Base-by-base conservation (phyloP, 441 rosid genomes). In the Metrosideros polymorpha region DNA sequence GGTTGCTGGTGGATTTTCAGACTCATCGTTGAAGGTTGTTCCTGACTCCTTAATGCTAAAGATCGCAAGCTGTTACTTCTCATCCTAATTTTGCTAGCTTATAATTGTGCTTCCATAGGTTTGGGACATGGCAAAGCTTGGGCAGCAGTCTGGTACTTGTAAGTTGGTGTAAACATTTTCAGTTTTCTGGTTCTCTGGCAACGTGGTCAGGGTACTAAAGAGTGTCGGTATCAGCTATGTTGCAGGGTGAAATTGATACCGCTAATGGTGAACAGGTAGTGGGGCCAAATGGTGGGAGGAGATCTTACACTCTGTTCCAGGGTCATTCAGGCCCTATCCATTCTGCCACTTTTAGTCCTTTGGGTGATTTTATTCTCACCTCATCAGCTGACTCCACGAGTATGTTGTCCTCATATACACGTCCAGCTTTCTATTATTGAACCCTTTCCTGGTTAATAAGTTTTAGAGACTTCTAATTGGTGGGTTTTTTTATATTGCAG, bases 51-150 rank as follows among this genome's bases (percentile, higher is more conserved):
- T 29, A 29, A 66, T 84, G 84, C 47, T 56, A 49, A 54, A 76
- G 30, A 53, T 39, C 39, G 47, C 29, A 86, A 86, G 84, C 52
- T 89, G 84, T 82, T 86, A 49, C 87, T 87, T 76, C 87, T 84
- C 75, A 82, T 49, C 90, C 92, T 89, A 30, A 90, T 85, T 88
- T 84, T 89, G 75, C 47, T 53, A 7, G 29, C 24, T 32, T 75
- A 83, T 51, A 85, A 54, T 86, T 90, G 51, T 90, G 79, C 85
- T 61, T 88, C 43, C 83, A 82, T 92, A 95, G 98, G 94, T 96
- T 86, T 96, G 99, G 99, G 99, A 98, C 90, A 97, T 96, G 98
- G 99, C 98, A 87, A 96, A 96, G 92, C 94, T 94, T 86, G 99
- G 94, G 82, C 96, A 95, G 82, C 98, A 94, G 89, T 84, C 92